A percentile compares a stretch with the other conserved stretches of the same genome.
Evolutionary conservation across 108 stramenopile species (phyloP).

Genomic region (Cafeteria roenbergensis): DNA sequence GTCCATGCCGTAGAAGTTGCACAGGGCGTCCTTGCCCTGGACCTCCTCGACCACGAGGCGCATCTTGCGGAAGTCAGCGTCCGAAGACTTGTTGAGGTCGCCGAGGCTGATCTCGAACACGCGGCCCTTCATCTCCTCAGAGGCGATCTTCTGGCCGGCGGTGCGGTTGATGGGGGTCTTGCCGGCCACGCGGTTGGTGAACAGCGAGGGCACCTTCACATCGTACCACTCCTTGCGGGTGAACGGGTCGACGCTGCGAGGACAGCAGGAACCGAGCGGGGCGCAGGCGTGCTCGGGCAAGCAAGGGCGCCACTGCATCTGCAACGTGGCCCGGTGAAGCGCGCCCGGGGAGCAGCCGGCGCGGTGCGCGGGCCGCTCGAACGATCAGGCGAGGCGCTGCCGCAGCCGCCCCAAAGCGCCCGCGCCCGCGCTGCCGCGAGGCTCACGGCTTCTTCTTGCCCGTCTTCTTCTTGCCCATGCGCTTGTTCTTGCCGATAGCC

Average conservation of each 20-base stretch:
- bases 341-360: not conserved
- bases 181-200: slow-evolving; percentile 77
- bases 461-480: slow-evolving; percentile 67
- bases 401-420: not conserved
- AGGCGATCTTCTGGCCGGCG: slow-evolving; percentile 90
- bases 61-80: slow-evolving; percentile 88
- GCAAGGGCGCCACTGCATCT: slow-evolving; percentile 59
- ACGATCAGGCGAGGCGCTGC: no score
- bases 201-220: slow-evolving; percentile 90
- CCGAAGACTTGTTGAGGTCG: slow-evolving; percentile 82
- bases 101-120: slow-evolving; percentile 90
- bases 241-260: slow-evolving; percentile 94
- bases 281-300: not conserved
- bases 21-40: slow-evolving; percentile 90
- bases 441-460: slow-evolving; percentile 53
- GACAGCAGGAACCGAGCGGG: not conserved
- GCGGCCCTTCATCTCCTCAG: slow-evolving; percentile 91
- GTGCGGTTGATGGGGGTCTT: slow-evolving; percentile 97
- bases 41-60: slow-evolving; percentile 96
- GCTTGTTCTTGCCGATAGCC: slow-evolving; percentile 83
- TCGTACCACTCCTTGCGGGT: slow-evolving; percentile 96
- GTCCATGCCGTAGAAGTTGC: slow-evolving; percentile 99
- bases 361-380: not conserved
- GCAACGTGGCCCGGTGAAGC: slow-evolving; percentile 60
- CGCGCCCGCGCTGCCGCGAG: not conserved